These are phyloP conservation scores for Alternaria viburni DNA, from an alignment of 2,329 filamentous ascomycete species.

Conservation along the genomic window DNA sequence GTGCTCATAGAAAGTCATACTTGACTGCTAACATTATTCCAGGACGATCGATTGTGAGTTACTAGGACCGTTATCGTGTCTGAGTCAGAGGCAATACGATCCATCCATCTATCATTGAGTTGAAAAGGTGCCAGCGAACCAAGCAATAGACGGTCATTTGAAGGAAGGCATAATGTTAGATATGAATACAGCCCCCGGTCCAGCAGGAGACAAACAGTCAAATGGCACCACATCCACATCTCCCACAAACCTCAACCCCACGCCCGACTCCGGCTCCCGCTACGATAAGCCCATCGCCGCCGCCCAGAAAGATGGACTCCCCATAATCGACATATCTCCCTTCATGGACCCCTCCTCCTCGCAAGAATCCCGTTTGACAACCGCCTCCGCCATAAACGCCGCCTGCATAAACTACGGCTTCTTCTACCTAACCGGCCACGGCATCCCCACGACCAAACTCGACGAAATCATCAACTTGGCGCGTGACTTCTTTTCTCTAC, in stretches of 20 bases:
- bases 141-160: background rate
- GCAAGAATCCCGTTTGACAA: slow-evolving; percentile 25
- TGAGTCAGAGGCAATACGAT: background rate
- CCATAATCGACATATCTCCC: slow-evolving; percentile 51
- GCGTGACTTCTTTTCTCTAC: slow-evolving; percentile 43
- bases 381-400: slow-evolving; percentile 39
- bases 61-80: background rate
- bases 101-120: background rate
- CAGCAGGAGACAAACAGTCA: slow-evolving; percentile 10
- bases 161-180: slow-evolving; percentile 17
- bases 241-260: slow-evolving; percentile 27
- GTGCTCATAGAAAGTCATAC: background rate
- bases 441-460: slow-evolving; percentile 39
- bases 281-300: slow-evolving; percentile 20
- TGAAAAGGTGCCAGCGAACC: background rate
- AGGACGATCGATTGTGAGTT: background rate
- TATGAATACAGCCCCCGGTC: slow-evolving; percentile 15
- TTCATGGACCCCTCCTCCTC: slow-evolving; percentile 38
- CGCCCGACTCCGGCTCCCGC: slow-evolving; percentile 8
- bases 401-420: slow-evolving; percentile 52
- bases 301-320: slow-evolving; percentile 36
- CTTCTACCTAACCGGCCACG: slow-evolving; percentile 53
- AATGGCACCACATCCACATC: background rate
- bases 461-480: slow-evolving; percentile 40
- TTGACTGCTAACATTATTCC: rapidly evolving